A percentile compares a stretch with the other conserved stretches of the same genome.
phyloP scores from a whole-genome alignment of 2,329 filamentous ascomycete genomes.

The Apiospora malaysiana region DNA sequence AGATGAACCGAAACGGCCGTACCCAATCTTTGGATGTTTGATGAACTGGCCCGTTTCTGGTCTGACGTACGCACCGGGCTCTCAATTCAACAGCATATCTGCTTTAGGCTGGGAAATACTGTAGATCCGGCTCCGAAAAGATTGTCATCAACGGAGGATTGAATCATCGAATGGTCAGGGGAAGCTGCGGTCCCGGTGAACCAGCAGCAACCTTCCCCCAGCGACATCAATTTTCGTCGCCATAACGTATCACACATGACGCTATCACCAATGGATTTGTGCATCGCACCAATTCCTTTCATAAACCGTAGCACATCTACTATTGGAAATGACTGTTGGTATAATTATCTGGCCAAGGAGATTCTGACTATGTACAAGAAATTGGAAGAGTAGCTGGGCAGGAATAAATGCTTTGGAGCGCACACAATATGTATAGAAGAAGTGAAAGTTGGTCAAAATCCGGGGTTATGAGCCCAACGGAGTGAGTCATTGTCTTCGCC shows the following conservation, averaged over 20 bases:
- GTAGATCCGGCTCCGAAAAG: no score
- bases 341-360: neutral
- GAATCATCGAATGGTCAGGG: no score
- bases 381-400: neutral
- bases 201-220: no score
- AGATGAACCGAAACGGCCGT: constrained; percentile 3
- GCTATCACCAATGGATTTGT: no score
- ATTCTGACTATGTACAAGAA: neutral
- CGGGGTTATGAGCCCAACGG: no score
- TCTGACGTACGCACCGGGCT: neutral
- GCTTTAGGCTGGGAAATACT: no score
- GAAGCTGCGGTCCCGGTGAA: no score
- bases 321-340: neutral
- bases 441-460: neutral
- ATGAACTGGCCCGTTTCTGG: neutral
- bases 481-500: neutral
- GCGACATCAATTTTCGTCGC: no score
- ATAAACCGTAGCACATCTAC: neutral
- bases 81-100: neutral
- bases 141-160: no score
- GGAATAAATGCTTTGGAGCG: neutral
- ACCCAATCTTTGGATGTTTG: constrained; percentile 4
- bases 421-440: constrained; percentile 1
- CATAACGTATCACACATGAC: no score
- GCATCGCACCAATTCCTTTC: no score